A percentile compares a stretch with the other conserved stretches of the same genome.
phyloP scores from a whole-genome alignment of 2,329 filamentous ascomycete genomes.

The Pseudogymnoascus pannorum region DNA sequence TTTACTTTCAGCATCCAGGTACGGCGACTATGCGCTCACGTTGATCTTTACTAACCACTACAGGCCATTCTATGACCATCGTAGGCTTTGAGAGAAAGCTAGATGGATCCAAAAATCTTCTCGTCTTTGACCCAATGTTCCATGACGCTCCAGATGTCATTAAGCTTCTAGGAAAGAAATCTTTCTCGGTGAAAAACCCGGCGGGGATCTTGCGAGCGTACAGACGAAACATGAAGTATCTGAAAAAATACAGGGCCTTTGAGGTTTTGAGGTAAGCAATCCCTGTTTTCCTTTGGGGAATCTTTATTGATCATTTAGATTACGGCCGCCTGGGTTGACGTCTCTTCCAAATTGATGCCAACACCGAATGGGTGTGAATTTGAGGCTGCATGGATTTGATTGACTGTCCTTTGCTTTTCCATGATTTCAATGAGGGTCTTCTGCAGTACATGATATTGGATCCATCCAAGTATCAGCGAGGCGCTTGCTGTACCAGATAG shows the following conservation, averaged over 20 bases:
- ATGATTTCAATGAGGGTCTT: background rate
- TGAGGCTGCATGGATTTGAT: background rate
- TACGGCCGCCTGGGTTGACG: background rate
- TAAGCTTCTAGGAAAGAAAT: conserved; percentile 45
- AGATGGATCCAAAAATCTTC: conserved; percentile 58
- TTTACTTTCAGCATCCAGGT: conserved; percentile 84
- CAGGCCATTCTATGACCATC: conserved; percentile 83
- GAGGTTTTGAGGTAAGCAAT: conserved; percentile 64
- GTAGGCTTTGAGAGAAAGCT: conserved; percentile 69
- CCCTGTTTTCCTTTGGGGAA: background rate
- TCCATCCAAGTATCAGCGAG: background rate
- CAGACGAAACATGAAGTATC: conserved; percentile 59
- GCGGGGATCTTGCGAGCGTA: conserved; percentile 61
- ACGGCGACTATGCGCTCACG: conserved; percentile 14
- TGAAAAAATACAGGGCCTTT: conserved; percentile 67
- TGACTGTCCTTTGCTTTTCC: background rate
- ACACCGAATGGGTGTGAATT: background rate
- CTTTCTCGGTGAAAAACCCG: conserved; percentile 39
- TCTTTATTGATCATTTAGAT: background rate
- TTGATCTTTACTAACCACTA: background rate
- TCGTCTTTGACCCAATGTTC: conserved; percentile 86
- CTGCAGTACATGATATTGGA: background rate
- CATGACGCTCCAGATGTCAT: conserved; percentile 58
- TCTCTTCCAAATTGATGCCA: background rate
- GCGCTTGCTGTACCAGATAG: background rate